phyloP scores from a whole-genome alignment of 2,329 filamentous ascomycete genomes.

The Colletotrichum sp. region DNA sequence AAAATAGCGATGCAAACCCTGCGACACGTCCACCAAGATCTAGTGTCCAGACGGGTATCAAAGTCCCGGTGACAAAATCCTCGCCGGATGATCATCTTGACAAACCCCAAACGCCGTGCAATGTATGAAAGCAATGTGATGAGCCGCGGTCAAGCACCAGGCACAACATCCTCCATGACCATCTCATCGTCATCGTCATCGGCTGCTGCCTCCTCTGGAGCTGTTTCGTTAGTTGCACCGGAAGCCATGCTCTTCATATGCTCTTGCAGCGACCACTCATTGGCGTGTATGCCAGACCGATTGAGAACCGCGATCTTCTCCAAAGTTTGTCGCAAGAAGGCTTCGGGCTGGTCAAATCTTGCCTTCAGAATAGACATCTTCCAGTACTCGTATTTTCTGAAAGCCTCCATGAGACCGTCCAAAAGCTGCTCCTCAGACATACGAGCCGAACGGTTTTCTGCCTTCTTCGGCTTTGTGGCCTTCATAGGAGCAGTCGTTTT shows the following conservation, averaged over 20 bases:
- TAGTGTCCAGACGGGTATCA: slow-evolving; percentile 6
- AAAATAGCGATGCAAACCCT: background rate
- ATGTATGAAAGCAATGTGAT: background rate
- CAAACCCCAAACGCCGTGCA: slow-evolving; percentile 12
- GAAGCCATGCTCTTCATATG: slow-evolving; percentile 42
- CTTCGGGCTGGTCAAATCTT: slow-evolving; percentile 83
- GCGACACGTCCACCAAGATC: background rate
- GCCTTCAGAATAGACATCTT: slow-evolving; percentile 25
- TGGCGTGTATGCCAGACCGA: slow-evolving; percentile 83
- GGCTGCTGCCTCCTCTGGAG: slow-evolving; percentile 57
- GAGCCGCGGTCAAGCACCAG: background rate
- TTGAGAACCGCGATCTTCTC: slow-evolving; percentile 84
- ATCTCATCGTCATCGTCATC: slow-evolving; percentile 70
- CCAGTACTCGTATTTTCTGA: slow-evolving; percentile 90
- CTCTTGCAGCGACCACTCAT: slow-evolving; percentile 81
- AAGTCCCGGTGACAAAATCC: background rate
- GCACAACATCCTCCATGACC: slow-evolving; percentile 82
- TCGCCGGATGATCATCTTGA: background rate
- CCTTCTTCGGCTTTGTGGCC: slow-evolving; percentile 62
- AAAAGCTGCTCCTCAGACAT: slow-evolving; percentile 88
- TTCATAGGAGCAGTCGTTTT: slow-evolving; percentile 52
- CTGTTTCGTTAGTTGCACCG: slow-evolving; percentile 30
- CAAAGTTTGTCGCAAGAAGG: slow-evolving; percentile 86
- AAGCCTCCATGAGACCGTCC: slow-evolving; percentile 83
- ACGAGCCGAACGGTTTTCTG: slow-evolving; percentile 85